Conservation (phyloP, 208 protist species). For the Wallacemonas sp. region DNA sequence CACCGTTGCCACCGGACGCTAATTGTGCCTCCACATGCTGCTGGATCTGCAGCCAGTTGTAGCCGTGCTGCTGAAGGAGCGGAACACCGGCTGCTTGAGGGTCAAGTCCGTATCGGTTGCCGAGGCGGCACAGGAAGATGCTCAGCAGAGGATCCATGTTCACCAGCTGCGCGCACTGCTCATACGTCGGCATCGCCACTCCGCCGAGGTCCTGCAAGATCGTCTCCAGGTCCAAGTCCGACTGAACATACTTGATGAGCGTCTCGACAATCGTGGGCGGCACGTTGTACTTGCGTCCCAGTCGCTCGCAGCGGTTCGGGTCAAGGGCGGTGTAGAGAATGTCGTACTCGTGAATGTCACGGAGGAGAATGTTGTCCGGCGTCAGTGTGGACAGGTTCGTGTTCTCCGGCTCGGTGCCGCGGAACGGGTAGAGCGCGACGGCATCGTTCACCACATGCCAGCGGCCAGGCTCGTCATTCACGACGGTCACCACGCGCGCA, state of each 20-base stretch:
- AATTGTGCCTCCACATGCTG: conserved; percentile 6
- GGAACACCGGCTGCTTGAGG: conserved; percentile 40
- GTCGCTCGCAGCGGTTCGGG: conserved; percentile 38
- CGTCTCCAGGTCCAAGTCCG: conserved; percentile 59
- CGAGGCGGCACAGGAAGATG: conserved; percentile 77
- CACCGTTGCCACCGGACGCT: background rate
- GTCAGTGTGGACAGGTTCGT: conserved; percentile 16
- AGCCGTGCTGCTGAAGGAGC: conserved; percentile 51
- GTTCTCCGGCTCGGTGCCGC: conserved; percentile 24
- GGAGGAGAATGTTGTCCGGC: conserved; percentile 35
- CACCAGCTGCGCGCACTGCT: conserved; percentile 63
- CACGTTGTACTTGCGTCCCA: conserved; percentile 59
- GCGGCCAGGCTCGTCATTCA: conserved; percentile 41
- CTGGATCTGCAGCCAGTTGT: conserved; percentile 63
- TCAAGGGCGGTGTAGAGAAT: conserved; percentile 68
- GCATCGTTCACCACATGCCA: conserved; percentile 86
- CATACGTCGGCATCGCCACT: conserved; percentile 63
- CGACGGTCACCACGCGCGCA: conserved; percentile 57
- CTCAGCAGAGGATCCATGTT: conserved; percentile 59
- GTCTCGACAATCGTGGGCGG: conserved; percentile 60
- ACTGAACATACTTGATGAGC: conserved; percentile 43
- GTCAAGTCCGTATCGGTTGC: conserved; percentile 60
- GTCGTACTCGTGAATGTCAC: conserved; percentile 57
- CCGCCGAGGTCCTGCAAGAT: conserved; percentile 69
- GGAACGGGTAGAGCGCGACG: conserved; percentile 70